Base-by-base conservation (phyloP, 768 basidiomycete genomes). In the Mycena haematopus region DNA sequence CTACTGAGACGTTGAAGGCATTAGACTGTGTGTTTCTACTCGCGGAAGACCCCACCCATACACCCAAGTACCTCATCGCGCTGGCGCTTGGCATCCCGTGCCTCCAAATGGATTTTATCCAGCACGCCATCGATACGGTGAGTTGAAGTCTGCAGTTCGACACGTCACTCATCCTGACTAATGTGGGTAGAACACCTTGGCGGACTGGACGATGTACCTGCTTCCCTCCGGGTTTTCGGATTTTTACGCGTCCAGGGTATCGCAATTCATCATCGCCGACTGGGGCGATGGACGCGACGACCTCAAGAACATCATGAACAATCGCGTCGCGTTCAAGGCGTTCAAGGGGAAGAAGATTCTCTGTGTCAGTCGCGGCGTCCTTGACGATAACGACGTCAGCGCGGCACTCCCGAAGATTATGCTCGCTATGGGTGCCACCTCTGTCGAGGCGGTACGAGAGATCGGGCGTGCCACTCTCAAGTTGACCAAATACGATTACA, bases 41-140 rank as follows among this genome's bases (percentile, higher is more conserved):
- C 17, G 84, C 91, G 0, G 87, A 92, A 64, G 83, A 86, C 15
- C 72, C 81, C 10, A 85, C 81, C 66, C 84, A 86, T 59, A 95
- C 92, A 67, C 84, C 89, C 11, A 96, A 95, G 74, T 94, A 84
- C 69, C 78, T 96, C 56, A 81, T 89, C 3, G 91, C 93, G 7
- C 82, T 98, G 35, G 93, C 92, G 0, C 78, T 95, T 42, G 95
- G 95, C 13, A 87, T 97, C 54, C 95, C 95, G 4, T 95, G 92
- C 66, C 69, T 97, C 25, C 82, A 81, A 1, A 72, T 80, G 6
- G 75, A 79, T 13, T 95, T 88, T 84, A 71, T 90, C 31, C 65
- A 77, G 35, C 74, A 78, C 25, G 78, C 76, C 13, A 69, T 79
- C 19, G 63, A 72, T 59, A 60, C 40, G 53, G 78, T 77, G 61